phyloP scores from a whole-genome alignment of 2,329 filamentous ascomycete species.

The Alternaria triticimaculans region DNA sequence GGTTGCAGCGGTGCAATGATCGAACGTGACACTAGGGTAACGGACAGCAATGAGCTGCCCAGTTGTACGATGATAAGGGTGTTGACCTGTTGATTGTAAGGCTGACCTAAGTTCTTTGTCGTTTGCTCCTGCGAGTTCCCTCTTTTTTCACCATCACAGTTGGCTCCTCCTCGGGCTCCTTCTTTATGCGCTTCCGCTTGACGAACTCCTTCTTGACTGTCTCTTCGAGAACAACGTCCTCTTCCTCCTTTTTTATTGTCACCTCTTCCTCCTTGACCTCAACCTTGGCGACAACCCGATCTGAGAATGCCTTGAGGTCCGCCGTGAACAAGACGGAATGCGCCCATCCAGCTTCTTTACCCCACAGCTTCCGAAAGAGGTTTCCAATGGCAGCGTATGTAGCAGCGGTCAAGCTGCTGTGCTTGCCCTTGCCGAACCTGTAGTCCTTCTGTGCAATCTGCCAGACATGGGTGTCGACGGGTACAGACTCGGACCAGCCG shows the following conservation, averaged over 20 bases:
- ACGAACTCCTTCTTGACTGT: slow-evolving; percentile 36
- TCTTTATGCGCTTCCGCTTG: slow-evolving; percentile 10
- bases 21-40: background rate
- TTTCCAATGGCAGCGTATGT: slow-evolving; percentile 91
- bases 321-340: slow-evolving; percentile 97
- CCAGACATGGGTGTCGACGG: slow-evolving; percentile 97
- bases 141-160: slow-evolving; percentile 1
- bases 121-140: slow-evolving; percentile 6
- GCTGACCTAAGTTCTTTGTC: background rate
- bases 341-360: slow-evolving; percentile 93
- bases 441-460: slow-evolving; percentile 98
- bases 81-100: background rate
- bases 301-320: slow-evolving; percentile 84
- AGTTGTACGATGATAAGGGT: too few species aligned
- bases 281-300: slow-evolving; percentile 60
- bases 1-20: too few species aligned
- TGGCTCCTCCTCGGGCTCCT: background rate
- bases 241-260: slow-evolving; percentile 43
- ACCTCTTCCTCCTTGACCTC: slow-evolving; percentile 56
- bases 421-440: slow-evolving; percentile 81
- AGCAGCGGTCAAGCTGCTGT: slow-evolving; percentile 84
- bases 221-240: slow-evolving; percentile 16
- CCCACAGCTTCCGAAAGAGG: slow-evolving; percentile 89
- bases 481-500: slow-evolving; percentile 93
- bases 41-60: background rate